phyloP scores from a whole-genome alignment of 176 grass and related monocot species.

The Luzula sylvatica region DNA sequence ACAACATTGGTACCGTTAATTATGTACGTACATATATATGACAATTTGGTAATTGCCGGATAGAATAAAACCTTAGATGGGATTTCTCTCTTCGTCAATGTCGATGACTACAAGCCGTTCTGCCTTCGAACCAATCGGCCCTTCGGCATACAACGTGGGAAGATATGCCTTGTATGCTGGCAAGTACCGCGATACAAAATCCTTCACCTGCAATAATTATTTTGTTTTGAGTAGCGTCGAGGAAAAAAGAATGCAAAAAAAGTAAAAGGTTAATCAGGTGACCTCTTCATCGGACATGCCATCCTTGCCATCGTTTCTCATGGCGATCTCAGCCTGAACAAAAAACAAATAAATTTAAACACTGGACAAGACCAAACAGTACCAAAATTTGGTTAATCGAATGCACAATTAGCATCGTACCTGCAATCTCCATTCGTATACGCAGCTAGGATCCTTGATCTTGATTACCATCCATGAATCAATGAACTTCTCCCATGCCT shows the following conservation, averaged over 20 bases:
- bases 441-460: slow-evolving; percentile 80
- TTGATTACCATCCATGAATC: slow-evolving; percentile 96
- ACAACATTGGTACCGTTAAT: no score
- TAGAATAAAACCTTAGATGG: slow-evolving; percentile 23
- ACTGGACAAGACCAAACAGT: not conserved
- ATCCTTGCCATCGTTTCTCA: slow-evolving; percentile 85
- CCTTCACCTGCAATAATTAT: slow-evolving; percentile 54
- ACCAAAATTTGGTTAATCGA: not conserved
- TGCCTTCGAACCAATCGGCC: slow-evolving; percentile 60
- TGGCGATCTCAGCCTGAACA: slow-evolving; percentile 85
- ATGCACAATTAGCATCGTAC: slow-evolving; percentile 27
- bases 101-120: slow-evolving; percentile 67
- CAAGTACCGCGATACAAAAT: slow-evolving; percentile 97
- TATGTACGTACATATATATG: no score
- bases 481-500: slow-evolving; percentile 94
- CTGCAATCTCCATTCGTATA: slow-evolving; percentile 88
- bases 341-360: slow-evolving; percentile 6
- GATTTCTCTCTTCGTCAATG: slow-evolving; percentile 73
- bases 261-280: not conserved
- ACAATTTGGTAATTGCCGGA: no score
- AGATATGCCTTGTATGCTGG: slow-evolving; percentile 85
- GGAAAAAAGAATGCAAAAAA: not conserved
- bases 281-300: slow-evolving; percentile 98
- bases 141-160: slow-evolving; percentile 58
- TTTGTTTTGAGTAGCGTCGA: no score